Evolutionary conservation across 192 early-diverging fungal species (phyloP).

Genomic region (Coemansia aciculifera): DNA sequence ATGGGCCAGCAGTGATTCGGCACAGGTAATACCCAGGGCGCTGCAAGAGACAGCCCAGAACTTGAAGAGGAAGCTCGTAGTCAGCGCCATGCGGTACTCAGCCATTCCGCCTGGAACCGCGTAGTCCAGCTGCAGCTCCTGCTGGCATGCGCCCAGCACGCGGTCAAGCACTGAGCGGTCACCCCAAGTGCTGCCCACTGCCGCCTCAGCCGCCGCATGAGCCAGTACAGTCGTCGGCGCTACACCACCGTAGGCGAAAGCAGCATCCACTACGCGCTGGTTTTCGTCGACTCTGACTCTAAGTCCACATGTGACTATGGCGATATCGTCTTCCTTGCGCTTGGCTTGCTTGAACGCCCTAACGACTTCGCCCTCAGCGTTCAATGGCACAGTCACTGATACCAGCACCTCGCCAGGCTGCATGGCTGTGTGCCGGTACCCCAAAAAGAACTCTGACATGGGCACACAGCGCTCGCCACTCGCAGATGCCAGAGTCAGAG

Average conservation of each 20-base stretch:
- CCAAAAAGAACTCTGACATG: slow-evolving; percentile 73
- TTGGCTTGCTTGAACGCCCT: slow-evolving; percentile 86
- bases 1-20: slow-evolving; percentile 12
- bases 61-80: slow-evolving; percentile 63
- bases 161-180: slow-evolving; percentile 57
- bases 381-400: slow-evolving; percentile 67
- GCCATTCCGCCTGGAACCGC: slow-evolving; percentile 57
- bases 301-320: slow-evolving; percentile 82
- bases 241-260: slow-evolving; percentile 81
- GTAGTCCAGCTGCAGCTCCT: slow-evolving; percentile 55
- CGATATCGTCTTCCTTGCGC: slow-evolving; percentile 83
- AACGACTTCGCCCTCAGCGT: slow-evolving; percentile 59
- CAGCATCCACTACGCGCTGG: slow-evolving; percentile 58
- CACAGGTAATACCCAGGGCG: slow-evolving; percentile 9
- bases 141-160: slow-evolving; percentile 73
- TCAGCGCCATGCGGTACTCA: slow-evolving; percentile 63
- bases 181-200: slow-evolving; percentile 62
- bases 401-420: slow-evolving; percentile 64
- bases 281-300: slow-evolving; percentile 57
- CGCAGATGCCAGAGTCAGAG: slow-evolving; percentile 51
- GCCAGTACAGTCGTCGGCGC: slow-evolving; percentile 65
- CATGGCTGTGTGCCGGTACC: slow-evolving; percentile 77
- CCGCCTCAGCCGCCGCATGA: slow-evolving; percentile 36
- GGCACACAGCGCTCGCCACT: slow-evolving; percentile 55
- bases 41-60: slow-evolving; percentile 20